These are phyloP conservation scores for Xylaria hypoxylon DNA, from an alignment of 2,329 filamentous ascomycete species.

Conservation along the genomic window DNA sequence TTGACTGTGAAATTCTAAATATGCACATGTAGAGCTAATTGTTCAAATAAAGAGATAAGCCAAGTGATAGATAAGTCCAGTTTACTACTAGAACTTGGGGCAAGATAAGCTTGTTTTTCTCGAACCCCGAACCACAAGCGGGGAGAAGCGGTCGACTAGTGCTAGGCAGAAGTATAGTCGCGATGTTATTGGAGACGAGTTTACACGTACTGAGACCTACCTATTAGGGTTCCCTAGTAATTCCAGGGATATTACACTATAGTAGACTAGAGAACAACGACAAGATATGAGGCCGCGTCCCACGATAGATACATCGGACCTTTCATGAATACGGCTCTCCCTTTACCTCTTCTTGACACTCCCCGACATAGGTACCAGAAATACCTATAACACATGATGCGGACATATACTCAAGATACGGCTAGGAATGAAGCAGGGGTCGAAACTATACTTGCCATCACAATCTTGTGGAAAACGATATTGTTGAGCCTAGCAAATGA, in stretches of 20 bases:
- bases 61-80: slow-evolving; percentile 4
- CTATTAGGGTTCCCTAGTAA: neutral
- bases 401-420: neutral
- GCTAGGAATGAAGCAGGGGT: neutral
- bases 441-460: neutral
- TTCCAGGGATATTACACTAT: slow-evolving; percentile 11
- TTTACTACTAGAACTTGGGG: neutral
- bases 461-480: neutral
- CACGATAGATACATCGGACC: neutral
- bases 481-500: neutral
- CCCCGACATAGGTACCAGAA: neutral
- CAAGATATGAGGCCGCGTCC: neutral
- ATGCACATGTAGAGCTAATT: neutral
- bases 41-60: neutral
- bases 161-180: neutral
- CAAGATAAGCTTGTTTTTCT: slow-evolving; percentile 19
- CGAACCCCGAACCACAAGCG: slow-evolving; percentile 3
- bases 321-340: neutral
- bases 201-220: neutral
- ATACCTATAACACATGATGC: neutral
- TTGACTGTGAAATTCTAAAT: neutral
- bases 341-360: neutral
- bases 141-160: slow-evolving; percentile 3
- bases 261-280: neutral
- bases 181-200: slow-evolving; percentile 3